Base-by-base conservation (phyloP, 768 basidiomycete genomes). In the Antrodiella citrinella region DNA sequence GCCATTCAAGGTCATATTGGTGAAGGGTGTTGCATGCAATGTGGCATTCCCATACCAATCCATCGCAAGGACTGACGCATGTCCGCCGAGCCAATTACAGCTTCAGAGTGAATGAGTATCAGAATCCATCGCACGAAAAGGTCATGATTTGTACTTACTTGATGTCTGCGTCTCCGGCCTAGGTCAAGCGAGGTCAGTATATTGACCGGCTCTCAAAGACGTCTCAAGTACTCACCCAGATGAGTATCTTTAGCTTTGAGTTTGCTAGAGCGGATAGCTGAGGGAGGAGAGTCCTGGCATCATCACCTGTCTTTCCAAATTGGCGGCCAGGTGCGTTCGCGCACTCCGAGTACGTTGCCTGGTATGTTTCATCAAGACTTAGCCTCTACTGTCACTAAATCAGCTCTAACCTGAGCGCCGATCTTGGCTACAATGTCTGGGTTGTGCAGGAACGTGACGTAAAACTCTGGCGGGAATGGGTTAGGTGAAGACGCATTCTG, bases 1-100 rank as follows among this genome's bases (percentile, higher is more conserved):
- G 1, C 74, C 78, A 30, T 70, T 47, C 22, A 84, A 72, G 0
- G 81, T 81, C 67, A 84, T 81, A 52, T 82, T 81, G 3, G 55
- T 71, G 13, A 72, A 68, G 22, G 70, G 68, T 2, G 71, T 73
- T 24, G 55, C 59, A 48, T 68, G 69, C 19, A 74, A 57, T 0
- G 65, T 65, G 35, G 65, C 52, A 42, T 68, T 73, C 4, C 74
- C 73, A 42, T 70, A 72, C 74, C 73, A 75, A 43, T 69, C 63
- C 73, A 75, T 75, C 2, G 71, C 67, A 15, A 72, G 67, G 4
- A 67, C 68, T 0, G 65, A 62, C 1, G 65, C 65, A 35, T 69
- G 68, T 2, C 64, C 65, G 1, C 69, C 69, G 10, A 71, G 60
- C 69, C 69, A 71, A 52, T 71, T 71, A 41, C 67, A 67, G 60